These are phyloP conservation scores for Debaryomycetaceae sp. DNA, from an alignment of 1,139 yeast genomes.

Conservation along the genomic window DNA sequence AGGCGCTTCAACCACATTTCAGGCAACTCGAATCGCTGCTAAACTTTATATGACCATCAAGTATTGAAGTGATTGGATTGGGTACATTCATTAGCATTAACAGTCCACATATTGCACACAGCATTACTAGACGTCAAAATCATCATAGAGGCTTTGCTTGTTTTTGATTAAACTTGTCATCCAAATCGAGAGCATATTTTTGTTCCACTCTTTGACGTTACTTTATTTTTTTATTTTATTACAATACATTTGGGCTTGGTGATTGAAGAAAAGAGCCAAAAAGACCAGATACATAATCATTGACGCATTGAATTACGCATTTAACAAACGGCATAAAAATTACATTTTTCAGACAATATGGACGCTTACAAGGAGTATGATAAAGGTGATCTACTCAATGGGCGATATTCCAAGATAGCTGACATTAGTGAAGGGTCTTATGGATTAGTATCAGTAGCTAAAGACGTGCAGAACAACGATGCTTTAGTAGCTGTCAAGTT, in stretches of 20 bases:
- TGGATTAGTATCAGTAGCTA: slow-evolving; percentile 86
- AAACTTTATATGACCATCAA: background rate
- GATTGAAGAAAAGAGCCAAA: background rate
- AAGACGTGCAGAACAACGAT: slow-evolving; percentile 52
- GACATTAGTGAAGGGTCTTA: slow-evolving; percentile 92
- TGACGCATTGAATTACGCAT: background rate
- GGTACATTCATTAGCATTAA: background rate
- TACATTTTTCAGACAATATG: slow-evolving; percentile 19
- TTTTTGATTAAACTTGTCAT: too few relatives aligned
- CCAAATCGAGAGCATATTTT: too few relatives aligned
- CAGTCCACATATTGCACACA: background rate
- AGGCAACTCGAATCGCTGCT: background rate
- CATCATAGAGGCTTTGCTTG: too few relatives aligned
- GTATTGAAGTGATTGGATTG: background rate
- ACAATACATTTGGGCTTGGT: background rate
- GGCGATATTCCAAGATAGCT: slow-evolving; percentile 65
- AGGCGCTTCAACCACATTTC: background rate
- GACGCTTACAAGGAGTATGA: slow-evolving; percentile 52
- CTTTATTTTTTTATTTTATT: too few relatives aligned
- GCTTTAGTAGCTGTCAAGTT: slow-evolving; percentile 81
- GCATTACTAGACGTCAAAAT: background rate
- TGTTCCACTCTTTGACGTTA: too few relatives aligned
- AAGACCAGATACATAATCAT: background rate
- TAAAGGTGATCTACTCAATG: slow-evolving; percentile 59
- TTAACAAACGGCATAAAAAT: background rate